Conservation (phyloP, 2,329 filamentous ascomycete species). For the Beauveria australis region DNA sequence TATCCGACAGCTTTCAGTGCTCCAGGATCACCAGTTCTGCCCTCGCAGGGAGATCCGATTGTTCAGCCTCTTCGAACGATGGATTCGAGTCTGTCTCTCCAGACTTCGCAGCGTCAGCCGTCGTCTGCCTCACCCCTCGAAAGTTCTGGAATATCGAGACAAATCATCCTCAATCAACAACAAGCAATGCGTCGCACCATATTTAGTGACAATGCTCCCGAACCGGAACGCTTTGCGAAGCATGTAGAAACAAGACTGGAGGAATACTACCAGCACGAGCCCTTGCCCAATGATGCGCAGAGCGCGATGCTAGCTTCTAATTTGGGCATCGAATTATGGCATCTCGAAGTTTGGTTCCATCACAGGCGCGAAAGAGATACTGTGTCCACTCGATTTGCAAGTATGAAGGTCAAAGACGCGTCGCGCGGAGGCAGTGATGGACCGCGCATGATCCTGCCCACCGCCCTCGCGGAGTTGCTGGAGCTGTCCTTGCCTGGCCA, state of each 20-base stretch:
- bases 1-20: neutral
- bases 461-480: constrained; percentile 41
- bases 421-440: constrained; percentile 23
- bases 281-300: constrained; percentile 40
- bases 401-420: constrained; percentile 32
- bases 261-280: constrained; percentile 41
- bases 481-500: constrained; percentile 40
- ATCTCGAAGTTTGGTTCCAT: constrained; percentile 49
- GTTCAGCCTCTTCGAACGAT: neutral
- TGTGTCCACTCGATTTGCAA: constrained; percentile 36
- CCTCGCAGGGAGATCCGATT: neutral
- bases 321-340: constrained; percentile 40
- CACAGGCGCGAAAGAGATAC: constrained; percentile 42
- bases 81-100: constrained; percentile 15
- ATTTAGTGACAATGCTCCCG: constrained; percentile 30
- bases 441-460: constrained; percentile 41
- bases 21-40: neutral
- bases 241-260: constrained; percentile 44
- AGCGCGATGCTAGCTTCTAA: constrained; percentile 47
- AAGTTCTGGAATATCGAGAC: constrained; percentile 27
- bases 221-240: constrained; percentile 37
- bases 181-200: constrained; percentile 32
- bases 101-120: constrained; percentile 15
- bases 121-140: constrained; percentile 12
- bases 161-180: constrained; percentile 38